Evolutionary conservation across 208 protist species (phyloP).

Genomic region (Leishmania turanica): DNA sequence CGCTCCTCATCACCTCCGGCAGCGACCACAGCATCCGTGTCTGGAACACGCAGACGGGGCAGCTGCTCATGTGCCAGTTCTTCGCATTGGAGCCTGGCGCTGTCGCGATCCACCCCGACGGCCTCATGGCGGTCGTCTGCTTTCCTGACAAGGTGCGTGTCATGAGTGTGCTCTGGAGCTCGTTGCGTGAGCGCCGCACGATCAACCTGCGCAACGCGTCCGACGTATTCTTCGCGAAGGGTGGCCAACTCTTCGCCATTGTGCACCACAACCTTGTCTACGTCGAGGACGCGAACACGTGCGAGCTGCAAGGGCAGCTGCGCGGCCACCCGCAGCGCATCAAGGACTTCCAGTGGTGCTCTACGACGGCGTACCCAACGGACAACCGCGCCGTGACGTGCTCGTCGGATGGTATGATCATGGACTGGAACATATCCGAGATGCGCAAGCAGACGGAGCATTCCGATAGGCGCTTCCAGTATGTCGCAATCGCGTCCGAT

Average conservation of each 20-base stretch:
- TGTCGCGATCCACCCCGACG: conserved; percentile 94
- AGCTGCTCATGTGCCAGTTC: conserved; percentile 85
- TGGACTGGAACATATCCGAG: conserved; percentile 92
- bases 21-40: conserved; percentile 93
- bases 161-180: conserved; percentile 95
- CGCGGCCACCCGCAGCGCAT: conserved; percentile 94
- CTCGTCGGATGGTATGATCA: conserved; percentile 94
- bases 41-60: conserved; percentile 95
- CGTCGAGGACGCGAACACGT: conserved; percentile 93
- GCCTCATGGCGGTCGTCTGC: conserved; percentile 94
- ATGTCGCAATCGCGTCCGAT: conserved; percentile 85
- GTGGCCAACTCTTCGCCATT: conserved; percentile 95
- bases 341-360: conserved; percentile 82
- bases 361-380: conserved; percentile 85
- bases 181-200: conserved; percentile 83
- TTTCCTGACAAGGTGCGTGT: conserved; percentile 95
- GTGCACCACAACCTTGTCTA: conserved; percentile 94
- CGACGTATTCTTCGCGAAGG: conserved; percentile 92
- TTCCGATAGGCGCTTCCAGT: conserved; percentile 92
- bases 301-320: conserved; percentile 91
- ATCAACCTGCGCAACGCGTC: conserved; percentile 91
- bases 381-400: conserved; percentile 92
- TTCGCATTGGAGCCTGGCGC: conserved; percentile 89
- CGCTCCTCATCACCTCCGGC: conserved; percentile 93
- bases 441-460: conserved; percentile 90